These are phyloP conservation scores for Rosa lucieae DNA, from an alignment of 306 rosid species.

Conservation along the genomic window DNA sequence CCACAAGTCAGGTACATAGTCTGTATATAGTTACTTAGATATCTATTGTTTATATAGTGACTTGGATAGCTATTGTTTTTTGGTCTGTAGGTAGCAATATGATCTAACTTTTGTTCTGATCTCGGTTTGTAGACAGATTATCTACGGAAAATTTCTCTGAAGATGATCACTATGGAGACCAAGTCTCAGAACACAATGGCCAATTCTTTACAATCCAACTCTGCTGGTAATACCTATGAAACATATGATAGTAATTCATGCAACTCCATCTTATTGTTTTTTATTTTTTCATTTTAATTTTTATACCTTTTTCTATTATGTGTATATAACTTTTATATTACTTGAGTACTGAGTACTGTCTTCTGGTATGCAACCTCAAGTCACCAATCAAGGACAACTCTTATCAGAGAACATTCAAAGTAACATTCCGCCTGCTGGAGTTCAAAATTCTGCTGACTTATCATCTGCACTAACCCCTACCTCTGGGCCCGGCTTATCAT, in stretches of 20 bases:
- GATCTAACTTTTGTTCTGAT: neutral
- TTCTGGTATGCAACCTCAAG: constrained; percentile 54
- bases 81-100: neutral
- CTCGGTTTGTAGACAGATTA: constrained; percentile 34
- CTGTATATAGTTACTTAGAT: too few relatives aligned
- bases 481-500: neutral
- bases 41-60: neutral
- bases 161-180: constrained; percentile 55
- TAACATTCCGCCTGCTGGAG: constrained; percentile 42
- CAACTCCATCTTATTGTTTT: too few relatives aligned
- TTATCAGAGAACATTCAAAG: constrained; percentile 65
- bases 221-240: neutral
- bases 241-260: neutral
- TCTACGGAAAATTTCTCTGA: constrained; percentile 36
- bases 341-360: constrained; percentile 38
- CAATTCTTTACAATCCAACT: neutral
- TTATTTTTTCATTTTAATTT: too few relatives aligned
- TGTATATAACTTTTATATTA: neutral
- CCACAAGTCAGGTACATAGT: constrained; percentile 60
- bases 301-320: neutral
- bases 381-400: constrained; percentile 59
- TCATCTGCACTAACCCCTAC: neutral
- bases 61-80: neutral
- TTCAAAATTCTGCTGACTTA: constrained; percentile 40
- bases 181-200: constrained; percentile 36